These are phyloP conservation scores for Fusarium succisae DNA, from an alignment of 2,329 filamentous ascomycete species.

Conservation along the genomic window DNA sequence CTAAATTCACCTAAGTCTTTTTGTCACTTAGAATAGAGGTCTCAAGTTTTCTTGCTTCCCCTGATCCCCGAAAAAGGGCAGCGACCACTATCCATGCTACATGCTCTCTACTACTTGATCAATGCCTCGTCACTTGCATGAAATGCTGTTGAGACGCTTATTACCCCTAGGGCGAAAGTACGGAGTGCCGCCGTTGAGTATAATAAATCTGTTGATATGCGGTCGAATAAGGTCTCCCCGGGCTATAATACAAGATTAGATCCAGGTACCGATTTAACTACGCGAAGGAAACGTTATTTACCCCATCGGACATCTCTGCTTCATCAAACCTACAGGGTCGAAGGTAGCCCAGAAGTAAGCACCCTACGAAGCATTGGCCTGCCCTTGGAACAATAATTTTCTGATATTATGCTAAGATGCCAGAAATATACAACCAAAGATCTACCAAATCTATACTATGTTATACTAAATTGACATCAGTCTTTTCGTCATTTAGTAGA, in stretches of 20 bases:
- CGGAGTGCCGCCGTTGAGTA: neutral
- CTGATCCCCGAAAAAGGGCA: neutral
- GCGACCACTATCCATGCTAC: neutral
- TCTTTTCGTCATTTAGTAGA: neutral
- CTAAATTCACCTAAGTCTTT: neutral
- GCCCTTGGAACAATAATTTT: neutral
- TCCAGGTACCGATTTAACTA: neutral
- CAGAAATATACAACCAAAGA: neutral
- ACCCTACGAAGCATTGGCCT: neutral
- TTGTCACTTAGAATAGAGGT: neutral
- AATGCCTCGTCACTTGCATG: neutral
- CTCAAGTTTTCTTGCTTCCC: neutral
- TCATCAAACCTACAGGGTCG: neutral
- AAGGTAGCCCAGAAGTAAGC: too few relatives aligned
- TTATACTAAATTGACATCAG: neutral
- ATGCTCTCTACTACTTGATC: neutral
- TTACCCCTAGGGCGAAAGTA: neutral
- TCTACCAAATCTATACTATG: neutral
- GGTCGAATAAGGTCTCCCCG: neutral
- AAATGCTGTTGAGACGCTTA: neutral
- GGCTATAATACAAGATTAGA: neutral
- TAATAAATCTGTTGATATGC: neutral
- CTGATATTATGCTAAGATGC: neutral
- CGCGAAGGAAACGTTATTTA: neutral
- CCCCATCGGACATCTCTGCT: neutral